Evolutionary conservation across 2,329 filamentous ascomycete species (phyloP).

Genomic region (Apiospora phragmitis): DNA sequence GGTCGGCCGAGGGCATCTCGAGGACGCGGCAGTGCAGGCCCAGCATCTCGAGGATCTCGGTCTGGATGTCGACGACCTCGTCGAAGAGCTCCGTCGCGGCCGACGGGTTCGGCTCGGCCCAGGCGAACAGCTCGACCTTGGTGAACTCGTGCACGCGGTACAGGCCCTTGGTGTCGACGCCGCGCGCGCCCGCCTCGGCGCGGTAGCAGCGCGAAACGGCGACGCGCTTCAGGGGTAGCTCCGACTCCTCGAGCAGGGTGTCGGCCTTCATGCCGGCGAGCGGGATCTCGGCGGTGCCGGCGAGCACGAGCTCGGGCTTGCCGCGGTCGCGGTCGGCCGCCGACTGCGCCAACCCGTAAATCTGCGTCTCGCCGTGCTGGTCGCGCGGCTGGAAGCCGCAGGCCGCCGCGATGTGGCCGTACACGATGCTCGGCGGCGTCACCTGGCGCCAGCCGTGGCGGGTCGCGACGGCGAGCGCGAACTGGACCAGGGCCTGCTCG

Average conservation of each 20-base stretch:
- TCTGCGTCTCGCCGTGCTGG: conserved; percentile 85
- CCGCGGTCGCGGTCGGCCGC: conserved; percentile 59
- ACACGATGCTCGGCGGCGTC: conserved; percentile 86
- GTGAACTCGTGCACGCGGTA: conserved; percentile 99
- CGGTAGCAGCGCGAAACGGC: conserved; percentile 92
- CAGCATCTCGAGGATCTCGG: conserved; percentile 74
- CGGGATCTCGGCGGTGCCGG: conserved; percentile 92
- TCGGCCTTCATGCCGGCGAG: conserved; percentile 88
- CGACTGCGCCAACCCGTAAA: conserved; percentile 75
- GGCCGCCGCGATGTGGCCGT: conserved; percentile 84
- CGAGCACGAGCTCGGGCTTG: conserved; percentile 72
- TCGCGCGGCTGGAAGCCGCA: conserved; percentile 96
- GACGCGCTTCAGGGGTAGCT: conserved; percentile 77
- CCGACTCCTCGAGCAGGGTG: conserved; percentile 60
- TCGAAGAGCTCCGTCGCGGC: conserved; percentile 65
- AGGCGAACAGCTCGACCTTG: conserved; percentile 97
- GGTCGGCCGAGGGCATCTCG: conserved; percentile 86
- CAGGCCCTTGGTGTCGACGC: conserved; percentile 87
- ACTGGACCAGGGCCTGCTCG: conserved; percentile 92
- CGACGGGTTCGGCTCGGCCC: conserved; percentile 64
- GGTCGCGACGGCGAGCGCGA: conserved; percentile 73
- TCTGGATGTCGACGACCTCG: conserved; percentile 86
- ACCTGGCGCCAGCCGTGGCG: conserved; percentile 77
- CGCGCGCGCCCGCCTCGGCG: conserved; percentile 88
- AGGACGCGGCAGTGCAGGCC: conserved; percentile 84